A percentile compares a stretch with the other conserved stretches of the same genome.
These are phyloP conservation scores for Aspergillus proliferans DNA, from an alignment of 2,329 filamentous ascomycete genomes.

Conservation along the genomic window DNA sequence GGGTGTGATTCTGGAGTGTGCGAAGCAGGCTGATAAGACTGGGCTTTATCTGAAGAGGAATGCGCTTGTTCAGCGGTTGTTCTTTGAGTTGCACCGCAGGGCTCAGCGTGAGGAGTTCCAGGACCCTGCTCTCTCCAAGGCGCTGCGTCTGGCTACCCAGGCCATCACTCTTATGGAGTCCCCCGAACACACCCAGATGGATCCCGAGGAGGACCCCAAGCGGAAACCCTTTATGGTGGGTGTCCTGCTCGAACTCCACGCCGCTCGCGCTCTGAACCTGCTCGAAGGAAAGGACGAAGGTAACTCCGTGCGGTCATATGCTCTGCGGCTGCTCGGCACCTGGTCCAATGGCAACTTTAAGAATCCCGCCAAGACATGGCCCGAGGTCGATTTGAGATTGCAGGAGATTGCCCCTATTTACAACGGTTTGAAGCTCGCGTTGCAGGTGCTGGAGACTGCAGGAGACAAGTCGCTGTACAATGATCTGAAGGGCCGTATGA, in stretches of 20 bases:
- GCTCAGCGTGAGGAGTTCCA: constrained; percentile 30
- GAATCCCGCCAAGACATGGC: constrained; percentile 14
- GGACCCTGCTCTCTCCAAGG: constrained; percentile 22
- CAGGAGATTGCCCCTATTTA: constrained; percentile 31
- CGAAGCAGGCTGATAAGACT: constrained; percentile 29
- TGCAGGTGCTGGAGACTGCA: constrained; percentile 27
- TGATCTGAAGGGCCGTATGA: constrained; percentile 18
- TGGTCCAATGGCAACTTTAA: constrained; percentile 24
- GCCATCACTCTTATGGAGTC: constrained; percentile 31
- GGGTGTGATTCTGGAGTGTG: constrained; percentile 30
- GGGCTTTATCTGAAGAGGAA: constrained; percentile 28
- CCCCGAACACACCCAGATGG: constrained; percentile 23
- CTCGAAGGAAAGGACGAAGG: constrained; percentile 34
- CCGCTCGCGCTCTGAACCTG: constrained; percentile 35
- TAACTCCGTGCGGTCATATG: constrained; percentile 36
- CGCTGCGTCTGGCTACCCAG: constrained; percentile 28
- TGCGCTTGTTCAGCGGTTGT: constrained; percentile 26
- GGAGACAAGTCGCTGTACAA: constrained; percentile 18
- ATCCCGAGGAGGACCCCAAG: constrained; percentile 29
- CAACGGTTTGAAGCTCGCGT: constrained; percentile 37
- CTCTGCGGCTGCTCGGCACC: constrained; percentile 29
- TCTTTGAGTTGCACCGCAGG: constrained; percentile 32
- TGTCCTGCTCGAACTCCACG: constrained; percentile 40
- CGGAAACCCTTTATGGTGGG: constrained; percentile 37
- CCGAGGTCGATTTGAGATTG: constrained; percentile 18